These are phyloP conservation scores for Cercospora janseana DNA, from an alignment of 2,329 filamentous ascomycete species.

Conservation along the genomic window DNA sequence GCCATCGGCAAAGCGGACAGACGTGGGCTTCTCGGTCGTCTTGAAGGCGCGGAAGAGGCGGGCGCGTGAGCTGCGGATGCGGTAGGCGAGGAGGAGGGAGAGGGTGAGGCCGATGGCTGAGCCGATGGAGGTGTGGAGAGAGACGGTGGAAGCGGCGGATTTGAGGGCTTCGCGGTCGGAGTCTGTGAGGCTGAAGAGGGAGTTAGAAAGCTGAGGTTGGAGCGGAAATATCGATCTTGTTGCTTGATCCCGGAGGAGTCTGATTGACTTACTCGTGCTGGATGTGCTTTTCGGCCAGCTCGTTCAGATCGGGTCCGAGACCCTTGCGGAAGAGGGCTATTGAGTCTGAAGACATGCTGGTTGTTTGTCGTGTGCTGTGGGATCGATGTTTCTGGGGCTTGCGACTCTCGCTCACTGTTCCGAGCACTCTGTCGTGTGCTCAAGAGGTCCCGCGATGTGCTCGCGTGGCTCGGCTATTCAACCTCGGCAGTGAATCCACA, in stretches of 20 bases:
- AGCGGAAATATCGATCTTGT: too few species aligned
- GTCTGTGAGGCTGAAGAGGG: conserved; percentile 45
- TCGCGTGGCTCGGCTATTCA: too few species aligned
- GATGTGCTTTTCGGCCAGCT: conserved; percentile 58
- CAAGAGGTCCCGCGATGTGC: too few species aligned
- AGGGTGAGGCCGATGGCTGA: conserved; percentile 60
- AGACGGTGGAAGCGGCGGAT: conserved; percentile 56
- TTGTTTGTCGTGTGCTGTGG: neutral
- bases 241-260: neutral
- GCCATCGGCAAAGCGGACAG: conserved; percentile 62
- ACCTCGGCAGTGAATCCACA: too few species aligned
- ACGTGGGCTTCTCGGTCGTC: conserved; percentile 59
- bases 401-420: too few species aligned
- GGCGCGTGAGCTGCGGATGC: conserved; percentile 55
- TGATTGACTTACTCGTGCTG: conserved; percentile 49
- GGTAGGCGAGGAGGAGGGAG: conserved; percentile 57
- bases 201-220: neutral
- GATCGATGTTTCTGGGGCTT: too few species aligned
- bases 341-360: conserved; percentile 46
- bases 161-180: conserved; percentile 59
- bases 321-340: conserved; percentile 50
- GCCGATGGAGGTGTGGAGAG: conserved; percentile 56
- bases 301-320: conserved; percentile 51
- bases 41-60: conserved; percentile 63
- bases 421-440: too few species aligned